Percentiles rank a stretch among this genome's conserved stretches.
Conservation (phyloP, 371 early-diverging fungal genomes). For the Cokeromyces recurvatus region DNA sequence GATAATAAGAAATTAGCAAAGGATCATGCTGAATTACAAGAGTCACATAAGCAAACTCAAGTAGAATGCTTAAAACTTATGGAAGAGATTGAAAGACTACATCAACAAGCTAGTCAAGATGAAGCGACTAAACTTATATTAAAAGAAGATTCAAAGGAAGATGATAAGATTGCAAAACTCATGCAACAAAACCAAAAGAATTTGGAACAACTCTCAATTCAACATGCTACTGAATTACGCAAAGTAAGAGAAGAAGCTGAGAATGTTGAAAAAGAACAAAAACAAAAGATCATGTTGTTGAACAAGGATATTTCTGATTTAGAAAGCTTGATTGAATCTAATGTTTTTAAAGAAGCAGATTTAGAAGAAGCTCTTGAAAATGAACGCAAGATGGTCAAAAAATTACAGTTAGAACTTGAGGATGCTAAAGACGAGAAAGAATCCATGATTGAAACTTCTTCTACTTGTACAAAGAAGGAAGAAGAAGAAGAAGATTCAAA, state of each 20-base stretch:
- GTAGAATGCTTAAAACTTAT: slow-evolving; percentile 68
- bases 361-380: slow-evolving; percentile 60
- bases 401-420: slow-evolving; percentile 48
- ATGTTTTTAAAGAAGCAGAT: slow-evolving; percentile 73
- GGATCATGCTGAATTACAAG: slow-evolving; percentile 49
- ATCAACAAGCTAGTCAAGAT: slow-evolving; percentile 46
- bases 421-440: slow-evolving; percentile 39
- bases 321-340: slow-evolving; percentile 71
- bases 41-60: slow-evolving; percentile 64
- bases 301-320: slow-evolving; percentile 68
- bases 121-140: slow-evolving; percentile 1
- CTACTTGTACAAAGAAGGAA: not conserved
- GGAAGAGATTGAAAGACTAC: slow-evolving; percentile 72
- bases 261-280: slow-evolving; percentile 54
- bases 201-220: slow-evolving; percentile 39
- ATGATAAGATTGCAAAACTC: slow-evolving; percentile 33
- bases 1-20: slow-evolving; percentile 53
- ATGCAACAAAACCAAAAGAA: slow-evolving; percentile 49
- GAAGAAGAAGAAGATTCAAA: slow-evolving; percentile 4
- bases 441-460: slow-evolving; percentile 10
- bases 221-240: slow-evolving; percentile 53
- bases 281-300: slow-evolving; percentile 50
- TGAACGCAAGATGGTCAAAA: slow-evolving; percentile 46
- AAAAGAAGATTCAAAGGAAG: slow-evolving; percentile 19
- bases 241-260: slow-evolving; percentile 48